Percentiles rank a stretch among this genome's conserved stretches.
These are phyloP conservation scores for Porphyrellus cyaneotinctus DNA, from an alignment of 768 basidiomycete species.

Conservation along the genomic window DNA sequence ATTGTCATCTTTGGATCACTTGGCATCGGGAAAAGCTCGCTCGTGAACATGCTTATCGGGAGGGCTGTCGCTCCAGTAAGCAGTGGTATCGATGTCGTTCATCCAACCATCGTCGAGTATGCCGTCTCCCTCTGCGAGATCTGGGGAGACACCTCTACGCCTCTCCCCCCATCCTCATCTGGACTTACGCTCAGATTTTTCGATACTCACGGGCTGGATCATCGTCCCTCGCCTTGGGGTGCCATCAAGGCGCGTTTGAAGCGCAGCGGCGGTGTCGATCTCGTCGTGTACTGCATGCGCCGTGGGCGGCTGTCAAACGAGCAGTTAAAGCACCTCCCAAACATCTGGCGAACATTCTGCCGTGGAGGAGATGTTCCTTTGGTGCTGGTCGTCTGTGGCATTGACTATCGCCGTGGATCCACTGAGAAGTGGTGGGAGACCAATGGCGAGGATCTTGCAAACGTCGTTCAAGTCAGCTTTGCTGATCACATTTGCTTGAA, in stretches of 20 bases:
- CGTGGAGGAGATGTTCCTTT: conserved; percentile 7
- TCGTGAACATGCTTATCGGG: conserved; percentile 37
- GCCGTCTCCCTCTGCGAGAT: conserved; percentile 2
- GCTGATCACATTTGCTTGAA: conserved; percentile 18
- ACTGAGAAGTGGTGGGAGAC: conserved; percentile 19
- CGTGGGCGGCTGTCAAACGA: conserved; percentile 33
- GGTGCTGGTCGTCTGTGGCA: conserved; percentile 15
- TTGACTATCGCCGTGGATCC: conserved; percentile 17
- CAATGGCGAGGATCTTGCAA: conserved; percentile 9
- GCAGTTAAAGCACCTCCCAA: conserved; percentile 29
- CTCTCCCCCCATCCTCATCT: background rate
- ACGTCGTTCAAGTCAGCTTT: conserved; percentile 9
- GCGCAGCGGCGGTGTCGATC: conserved; percentile 12
- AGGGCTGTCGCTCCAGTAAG: conserved; percentile 25
- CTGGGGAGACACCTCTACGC: background rate
- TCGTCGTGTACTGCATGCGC: conserved; percentile 37
- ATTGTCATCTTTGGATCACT: conserved; percentile 25
- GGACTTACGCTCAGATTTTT: conserved; percentile 9
- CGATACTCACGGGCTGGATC: conserved; percentile 22
- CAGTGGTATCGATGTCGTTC: conserved; percentile 14
- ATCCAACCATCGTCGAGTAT: conserved; percentile 14
- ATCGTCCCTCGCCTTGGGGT: conserved; percentile 11
- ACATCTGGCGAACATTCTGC: conserved; percentile 24
- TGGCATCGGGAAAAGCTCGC: conserved; percentile 37
- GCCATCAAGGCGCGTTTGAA: conserved; percentile 12